Percentiles rank a stretch among this genome's conserved stretches.
These are phyloP conservation scores for Paxillus involutus DNA, from an alignment of 768 basidiomycete species.

Conservation along the genomic window DNA sequence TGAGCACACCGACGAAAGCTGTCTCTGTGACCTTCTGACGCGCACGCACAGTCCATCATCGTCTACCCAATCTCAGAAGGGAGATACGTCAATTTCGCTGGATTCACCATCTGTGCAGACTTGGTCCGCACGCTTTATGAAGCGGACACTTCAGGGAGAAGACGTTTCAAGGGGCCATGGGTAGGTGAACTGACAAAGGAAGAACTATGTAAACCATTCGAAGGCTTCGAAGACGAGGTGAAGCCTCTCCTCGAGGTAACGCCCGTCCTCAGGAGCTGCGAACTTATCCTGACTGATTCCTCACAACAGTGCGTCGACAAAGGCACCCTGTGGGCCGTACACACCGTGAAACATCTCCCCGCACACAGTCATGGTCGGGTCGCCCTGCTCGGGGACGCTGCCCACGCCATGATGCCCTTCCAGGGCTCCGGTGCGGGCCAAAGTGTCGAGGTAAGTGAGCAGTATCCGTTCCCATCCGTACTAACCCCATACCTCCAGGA, in stretches of 20 bases:
- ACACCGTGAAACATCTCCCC: constrained; percentile 51
- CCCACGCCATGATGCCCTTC: constrained; percentile 42
- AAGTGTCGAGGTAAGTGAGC: constrained; percentile 38
- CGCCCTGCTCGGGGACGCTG: constrained; percentile 45
- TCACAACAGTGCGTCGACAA: constrained; percentile 48
- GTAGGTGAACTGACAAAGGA: constrained; percentile 43
- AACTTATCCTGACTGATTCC: background rate
- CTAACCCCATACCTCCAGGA: constrained; percentile 21
- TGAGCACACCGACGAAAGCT: constrained; percentile 22
- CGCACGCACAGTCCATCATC: constrained; percentile 48
- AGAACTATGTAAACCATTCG: constrained; percentile 47
- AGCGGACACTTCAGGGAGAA: constrained; percentile 12
- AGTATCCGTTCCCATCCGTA: background rate
- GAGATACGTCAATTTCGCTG: constrained; percentile 61
- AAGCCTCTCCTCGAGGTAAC: constrained; percentile 53
- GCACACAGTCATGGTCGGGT: constrained; percentile 55
- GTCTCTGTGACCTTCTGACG: background rate
- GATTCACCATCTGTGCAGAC: constrained; percentile 50
- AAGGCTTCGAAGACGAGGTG: constrained; percentile 60
- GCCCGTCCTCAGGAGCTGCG: background rate
- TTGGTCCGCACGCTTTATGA: constrained; percentile 48
- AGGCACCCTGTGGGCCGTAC: constrained; percentile 62
- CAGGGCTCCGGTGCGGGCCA: constrained; percentile 46
- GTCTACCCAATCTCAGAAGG: constrained; percentile 63
- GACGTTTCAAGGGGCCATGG: constrained; percentile 40